Evolutionary conservation across 345 rosid species (phyloP), one percentile per base, ranked within the genome.

Genomic region (Eucalyptus polybractea): DNA sequence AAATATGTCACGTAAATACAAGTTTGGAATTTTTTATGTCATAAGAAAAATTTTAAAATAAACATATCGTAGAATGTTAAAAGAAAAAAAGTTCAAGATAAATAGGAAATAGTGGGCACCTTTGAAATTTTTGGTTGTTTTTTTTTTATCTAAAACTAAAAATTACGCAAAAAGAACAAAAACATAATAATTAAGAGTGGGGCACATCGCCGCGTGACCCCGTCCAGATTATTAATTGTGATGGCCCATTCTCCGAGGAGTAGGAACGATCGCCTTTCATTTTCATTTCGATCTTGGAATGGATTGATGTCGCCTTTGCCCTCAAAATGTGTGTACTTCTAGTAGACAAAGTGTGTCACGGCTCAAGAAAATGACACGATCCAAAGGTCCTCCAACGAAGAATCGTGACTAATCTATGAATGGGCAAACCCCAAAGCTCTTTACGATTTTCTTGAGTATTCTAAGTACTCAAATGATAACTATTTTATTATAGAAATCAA

Each of bases 1-100:
- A 56, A 10, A 56, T 56, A 56, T 24, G 3, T 56, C 12, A 56
- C 2, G 6, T 56, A 22, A 0, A 56, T 24, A 56, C 1, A 10
- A 4, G 3, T 56, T 56, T 56, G 3, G 1, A 13, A 1, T 2
- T 56, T 24, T 56, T 56, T 24, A 56, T 24, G 0, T 56, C 3
- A 56, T 24, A 10, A 56, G 3, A 56, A 56, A 56, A 24, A 10
- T 0, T 22, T 56, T 24, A 9, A 56, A 56, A 8, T 22, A 24
- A 24, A 53, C 1, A 9, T 56, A 9, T 9, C 0, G 3, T 56
- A 22, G 13, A 24, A 24, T 10, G 13, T 56, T 10, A 56, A 56
- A 56, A 56, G 17, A 51, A 19, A 51, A 54, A 56, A 22, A 10
- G 6, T 24, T 56, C 6, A 56, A 24, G 62, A 56, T 56, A 56